phyloP scores from a whole-genome alignment of 805 yeast genomes.

The Hanseniaspora clermontiae region DNA sequence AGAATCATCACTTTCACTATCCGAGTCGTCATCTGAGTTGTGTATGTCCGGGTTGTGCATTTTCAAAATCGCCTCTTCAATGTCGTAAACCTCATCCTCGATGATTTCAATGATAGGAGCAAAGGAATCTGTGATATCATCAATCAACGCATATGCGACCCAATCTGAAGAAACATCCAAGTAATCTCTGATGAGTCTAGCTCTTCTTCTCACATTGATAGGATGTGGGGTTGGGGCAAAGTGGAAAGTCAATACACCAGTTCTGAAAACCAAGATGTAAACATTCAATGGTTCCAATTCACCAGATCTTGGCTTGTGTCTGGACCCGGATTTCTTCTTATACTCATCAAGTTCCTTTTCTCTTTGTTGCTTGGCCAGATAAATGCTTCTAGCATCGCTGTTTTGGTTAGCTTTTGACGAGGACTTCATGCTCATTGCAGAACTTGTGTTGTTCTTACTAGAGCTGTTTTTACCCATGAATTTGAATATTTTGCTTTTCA shows the following conservation, averaged over 20 bases:
- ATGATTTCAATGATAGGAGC: constrained; percentile 93
- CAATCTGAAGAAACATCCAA: constrained; percentile 86
- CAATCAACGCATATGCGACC: constrained; percentile 93
- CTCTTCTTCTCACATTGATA: constrained; percentile 85
- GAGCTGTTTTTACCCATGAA: not conserved
- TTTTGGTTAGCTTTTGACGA: not conserved
- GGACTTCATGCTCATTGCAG: not conserved
- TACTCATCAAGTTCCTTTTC: constrained; percentile 29
- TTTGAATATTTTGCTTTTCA: constrained; percentile 7
- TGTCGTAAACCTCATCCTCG: constrained; percentile 87
- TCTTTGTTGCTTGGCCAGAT: constrained; percentile 21
- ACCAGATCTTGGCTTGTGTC: constrained; percentile 33
- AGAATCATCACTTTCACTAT: constrained; percentile 14
- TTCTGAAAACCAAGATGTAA: constrained; percentile 80
- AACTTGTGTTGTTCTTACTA: not conserved
- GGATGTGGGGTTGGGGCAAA: constrained; percentile 94
- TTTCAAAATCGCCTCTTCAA: constrained; percentile 77
- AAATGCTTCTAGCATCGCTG: constrained; percentile 13
- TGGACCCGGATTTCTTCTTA: constrained; percentile 34
- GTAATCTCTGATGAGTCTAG: constrained; percentile 74
- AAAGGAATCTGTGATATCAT: constrained; percentile 93
- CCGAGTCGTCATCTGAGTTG: constrained; percentile 25
- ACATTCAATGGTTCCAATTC: constrained; percentile 82
- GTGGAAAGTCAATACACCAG: constrained; percentile 88
- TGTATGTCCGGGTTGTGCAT: constrained; percentile 61